Base-by-base conservation (phyloP, 2,329 filamentous ascomycete genomes). In the Ascochyta pisi region DNA sequence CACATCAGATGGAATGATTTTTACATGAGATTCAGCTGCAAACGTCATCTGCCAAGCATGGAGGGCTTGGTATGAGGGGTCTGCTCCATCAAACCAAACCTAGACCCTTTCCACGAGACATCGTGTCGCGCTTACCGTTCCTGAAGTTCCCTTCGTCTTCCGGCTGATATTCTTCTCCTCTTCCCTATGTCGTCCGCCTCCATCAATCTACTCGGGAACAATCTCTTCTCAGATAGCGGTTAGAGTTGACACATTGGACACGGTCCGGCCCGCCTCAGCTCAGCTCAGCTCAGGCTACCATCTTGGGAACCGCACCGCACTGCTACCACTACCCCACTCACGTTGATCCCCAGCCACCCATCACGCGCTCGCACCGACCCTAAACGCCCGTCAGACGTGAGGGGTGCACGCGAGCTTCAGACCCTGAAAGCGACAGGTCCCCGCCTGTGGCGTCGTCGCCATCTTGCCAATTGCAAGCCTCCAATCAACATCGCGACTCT, bases 171-270 rank as follows among this genome's bases (percentile, higher is more conserved):
- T 54, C 61, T 42, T 62, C 57, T 46, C 46, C 59, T 52, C 63
- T 68, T 70, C 68, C 66, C 63, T 59, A 75, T 76, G 73, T 76
- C 73, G 70, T 73, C 62, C 49, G 63, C 68, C 51, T 64, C 61
- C 59, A 70, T 63, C 62, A 68, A 66, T 48, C 59, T 66, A 59
- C 61, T 70, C 56, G 70, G 71, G 66, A 73, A 71, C 69, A 68
- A 65, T 47, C 54, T 71, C 68, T 75, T 75, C 68, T 70, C 68
- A 54, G 72, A 75, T 63, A 73, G 68, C 64, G 71, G 71, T 63
- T 74, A 74, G 69, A 66, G 45, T 38, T 48, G 44, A 24, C 45
- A 58, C 41, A 44, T 50, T 61, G 43, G 26, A 51, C 44, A 62
- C 65, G 57, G 62, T 62, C 50, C 62, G 62, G 66, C 61, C 67